Evolutionary conservation across 1,284 basidiomycete species (phyloP).

Genomic region (Ganoderma sinense): DNA sequence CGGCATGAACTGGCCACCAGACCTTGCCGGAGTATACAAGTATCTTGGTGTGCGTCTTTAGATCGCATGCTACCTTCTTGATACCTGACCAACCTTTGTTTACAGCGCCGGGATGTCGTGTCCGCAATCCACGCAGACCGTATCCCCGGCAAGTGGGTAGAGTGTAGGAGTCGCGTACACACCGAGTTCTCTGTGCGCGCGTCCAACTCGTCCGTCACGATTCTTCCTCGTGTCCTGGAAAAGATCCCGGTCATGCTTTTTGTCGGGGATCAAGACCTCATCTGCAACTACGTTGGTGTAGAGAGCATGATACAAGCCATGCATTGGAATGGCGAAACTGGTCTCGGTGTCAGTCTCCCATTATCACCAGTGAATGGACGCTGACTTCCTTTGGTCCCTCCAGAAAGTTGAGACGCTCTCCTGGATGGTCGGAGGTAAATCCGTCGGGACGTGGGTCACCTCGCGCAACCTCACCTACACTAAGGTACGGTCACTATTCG

Average conservation of each 20-base stretch:
- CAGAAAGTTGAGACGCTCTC: slow-evolving; percentile 77
- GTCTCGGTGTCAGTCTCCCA: slow-evolving; percentile 74
- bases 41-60: slow-evolving; percentile 79
- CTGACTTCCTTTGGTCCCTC: slow-evolving; percentile 12
- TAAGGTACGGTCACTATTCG: slow-evolving; percentile 57
- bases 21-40: slow-evolving; percentile 77
- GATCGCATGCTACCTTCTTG: neutral
- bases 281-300: slow-evolving; percentile 95
- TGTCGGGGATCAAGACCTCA: slow-evolving; percentile 94
- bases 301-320: slow-evolving; percentile 87
- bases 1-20: slow-evolving; percentile 99
- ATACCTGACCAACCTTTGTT: slow-evolving; percentile 13
- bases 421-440: slow-evolving; percentile 83
- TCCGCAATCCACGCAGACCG: slow-evolving; percentile 82
- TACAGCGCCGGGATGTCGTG: slow-evolving; percentile 82
- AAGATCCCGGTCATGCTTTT: slow-evolving; percentile 91
- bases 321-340: slow-evolving; percentile 87
- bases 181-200: slow-evolving; percentile 62
- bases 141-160: slow-evolving; percentile 87
- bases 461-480: slow-evolving; percentile 94
- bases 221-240: slow-evolving; percentile 84
- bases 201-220: slow-evolving; percentile 77
- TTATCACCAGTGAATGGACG: neutral
- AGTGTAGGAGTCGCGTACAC: slow-evolving; percentile 83
- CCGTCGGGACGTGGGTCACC: slow-evolving; percentile 91